Conservation (phyloP, 805 yeast species). For the Komagataella phaffii region DNA sequence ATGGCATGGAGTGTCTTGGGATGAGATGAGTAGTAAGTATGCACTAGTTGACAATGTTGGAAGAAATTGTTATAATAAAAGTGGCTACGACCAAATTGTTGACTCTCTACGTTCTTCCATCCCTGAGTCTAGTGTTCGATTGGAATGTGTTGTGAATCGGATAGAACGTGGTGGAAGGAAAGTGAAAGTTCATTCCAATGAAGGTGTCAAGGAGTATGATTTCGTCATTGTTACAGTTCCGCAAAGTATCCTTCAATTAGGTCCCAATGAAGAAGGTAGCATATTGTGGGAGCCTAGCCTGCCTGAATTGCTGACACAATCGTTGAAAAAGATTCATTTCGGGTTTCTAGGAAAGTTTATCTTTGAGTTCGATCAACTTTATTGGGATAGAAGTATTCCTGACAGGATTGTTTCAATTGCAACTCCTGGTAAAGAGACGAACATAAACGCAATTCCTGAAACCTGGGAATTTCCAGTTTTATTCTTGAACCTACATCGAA, state of each 20-base stretch:
- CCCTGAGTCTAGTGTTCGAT: constrained; percentile 22
- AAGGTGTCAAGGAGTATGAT: constrained; percentile 25
- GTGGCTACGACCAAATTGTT: constrained; percentile 44
- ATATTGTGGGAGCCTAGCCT: constrained; percentile 44
- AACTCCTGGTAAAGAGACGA: constrained; percentile 13
- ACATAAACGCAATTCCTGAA: constrained; percentile 13
- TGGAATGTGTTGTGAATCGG: constrained; percentile 26
- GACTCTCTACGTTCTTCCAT: constrained; percentile 26
- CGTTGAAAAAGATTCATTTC: constrained; percentile 37
- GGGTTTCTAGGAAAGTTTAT: constrained; percentile 67
- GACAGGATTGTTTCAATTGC: constrained; percentile 37
- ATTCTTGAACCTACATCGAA: constrained; percentile 43
- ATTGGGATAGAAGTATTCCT: constrained; percentile 39
- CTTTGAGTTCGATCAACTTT: constrained; percentile 47
- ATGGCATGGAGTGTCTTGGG: constrained; percentile 74
- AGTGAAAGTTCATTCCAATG: constrained; percentile 19
- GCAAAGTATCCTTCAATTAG: constrained; percentile 46
- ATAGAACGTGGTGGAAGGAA: constrained; percentile 19
- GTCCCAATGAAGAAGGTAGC: constrained; percentile 22
- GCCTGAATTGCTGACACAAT: constrained; percentile 27
- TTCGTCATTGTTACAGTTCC: constrained; percentile 68
- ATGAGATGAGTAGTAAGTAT: constrained; percentile 51
- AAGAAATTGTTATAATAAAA: constrained; percentile 55
- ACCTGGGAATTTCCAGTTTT: constrained; percentile 49
- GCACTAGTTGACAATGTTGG: constrained; percentile 65